phyloP scores from a whole-genome alignment of 495 filamentous ascomycete species.

The Penicillium atrosanguineum region DNA sequence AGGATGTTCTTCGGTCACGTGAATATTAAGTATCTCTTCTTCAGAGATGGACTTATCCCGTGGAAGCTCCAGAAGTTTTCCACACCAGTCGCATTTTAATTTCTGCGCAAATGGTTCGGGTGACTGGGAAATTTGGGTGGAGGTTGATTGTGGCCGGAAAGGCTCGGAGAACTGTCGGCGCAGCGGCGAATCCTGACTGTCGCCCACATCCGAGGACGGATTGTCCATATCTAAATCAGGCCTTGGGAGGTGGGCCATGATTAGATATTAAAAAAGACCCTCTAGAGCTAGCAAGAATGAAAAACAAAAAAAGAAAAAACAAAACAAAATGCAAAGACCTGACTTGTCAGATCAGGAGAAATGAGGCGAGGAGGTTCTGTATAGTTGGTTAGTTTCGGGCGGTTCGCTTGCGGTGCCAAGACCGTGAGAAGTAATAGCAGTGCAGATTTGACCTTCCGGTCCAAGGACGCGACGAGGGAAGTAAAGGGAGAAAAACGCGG shows the following conservation, averaged over 20 bases:
- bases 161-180: slow-evolving; percentile 48
- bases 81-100: slow-evolving; percentile 40
- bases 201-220: slow-evolving; percentile 39
- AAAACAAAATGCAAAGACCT: slow-evolving; percentile 4
- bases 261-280: slow-evolving; percentile 3
- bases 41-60: slow-evolving; percentile 24
- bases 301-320: slow-evolving; percentile 4
- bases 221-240: slow-evolving; percentile 39
- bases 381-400: slow-evolving; percentile 32
- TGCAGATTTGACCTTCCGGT: slow-evolving; percentile 16
- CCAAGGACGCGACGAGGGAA: slow-evolving; percentile 12
- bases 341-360: slow-evolving; percentile 10
- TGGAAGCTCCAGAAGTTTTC: slow-evolving; percentile 30
- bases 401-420: slow-evolving; percentile 47
- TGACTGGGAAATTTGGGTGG: slow-evolving; percentile 38
- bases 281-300: not conserved
- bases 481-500: not conserved
- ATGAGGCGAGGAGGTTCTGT: slow-evolving; percentile 23
- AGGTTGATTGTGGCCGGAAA: slow-evolving; percentile 34
- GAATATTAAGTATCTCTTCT: slow-evolving; percentile 31
- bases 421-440: slow-evolving; percentile 33
- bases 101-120: slow-evolving; percentile 26
- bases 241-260: slow-evolving; percentile 39
- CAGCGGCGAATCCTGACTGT: slow-evolving; percentile 42
- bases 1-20: slow-evolving; percentile 35